Base-by-base conservation (phyloP, 129 eudicot species). In the Ambrosia artemisiifolia region DNA sequence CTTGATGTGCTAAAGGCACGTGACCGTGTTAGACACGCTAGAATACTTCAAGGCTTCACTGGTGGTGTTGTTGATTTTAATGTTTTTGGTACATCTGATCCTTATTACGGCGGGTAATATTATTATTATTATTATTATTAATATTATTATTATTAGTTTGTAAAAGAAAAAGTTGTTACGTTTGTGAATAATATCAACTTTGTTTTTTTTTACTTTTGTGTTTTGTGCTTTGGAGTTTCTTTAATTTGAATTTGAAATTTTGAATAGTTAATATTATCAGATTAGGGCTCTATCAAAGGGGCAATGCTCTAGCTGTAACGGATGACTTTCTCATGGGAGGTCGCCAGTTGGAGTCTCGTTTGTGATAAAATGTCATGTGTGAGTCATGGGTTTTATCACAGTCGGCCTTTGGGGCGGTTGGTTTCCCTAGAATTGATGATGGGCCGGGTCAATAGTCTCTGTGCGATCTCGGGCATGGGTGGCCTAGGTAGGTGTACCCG, bases 61-160 rank as follows among this genome's bases (percentile, higher is more conserved):
- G 90, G 84, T 54, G 96, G 96, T 67, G 85, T 86, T 28, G 97
- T 86, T 19, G 92, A 88, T 79, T 88, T 91, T 32, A 69, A 82
- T 35, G 96, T 91, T 28, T 60, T 46, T 24, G 97, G 97, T 30
- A 57, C 85, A 72, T 82, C 95, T 40, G 95, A 91, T 81, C 92
- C 92, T 60, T 91, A 84, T 68, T 77, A 79, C 34, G 82, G 79
- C 67, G 97, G 97, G 97, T 91, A 91, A 77, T 59, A 28, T 32
- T 9, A 11, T 2, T 40, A 7, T 6, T 40, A 6, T 40, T 40
- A 7, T 40, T 40, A 24, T 24, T 24, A 24, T 24, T 91, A 91
- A 74, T 59, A 28, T 48, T 9, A 11, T 8, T 40, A 7, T 6
- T 40, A 6, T 40, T 38, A 6, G 6, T 40, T 24, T 24, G 28